Evolutionary conservation across 176 grass and related monocot genomes (phyloP), one percentile per base, ranked within the genome.

Genomic region (Areca catechu): DNA sequence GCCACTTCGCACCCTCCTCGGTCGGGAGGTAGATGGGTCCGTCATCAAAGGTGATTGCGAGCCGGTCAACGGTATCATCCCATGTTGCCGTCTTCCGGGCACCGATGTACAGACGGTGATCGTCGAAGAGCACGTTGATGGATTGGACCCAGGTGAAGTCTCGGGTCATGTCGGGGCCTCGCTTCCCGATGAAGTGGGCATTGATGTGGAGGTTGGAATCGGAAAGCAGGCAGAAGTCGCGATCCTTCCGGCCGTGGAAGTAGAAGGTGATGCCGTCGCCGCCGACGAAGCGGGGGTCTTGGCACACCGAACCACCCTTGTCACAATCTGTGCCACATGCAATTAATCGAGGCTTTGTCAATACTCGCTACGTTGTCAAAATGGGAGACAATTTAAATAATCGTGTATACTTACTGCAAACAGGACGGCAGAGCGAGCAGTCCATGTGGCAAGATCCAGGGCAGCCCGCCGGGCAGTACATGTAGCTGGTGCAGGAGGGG

Each of bases 141-240:
- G 69, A 72, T 54, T 79, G 77, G 20, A 79, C 54, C 61, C 69
- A 79, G 14, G 77, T 79, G 69, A 79, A 73, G 62, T 79, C 69
- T 0, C 77, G 47, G 15, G 63, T 73, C 51, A 67, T 79, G 43
- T 50, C 19, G 20, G 69, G 49, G 19, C 57, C 68, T 0, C 61
- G 60, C 63, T 79, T 79, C 5, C 61, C 76, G 5, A 67, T 54
- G 69, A 67, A 67, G 27, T 73, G 77, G 9, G 61, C 76, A 56
- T 79, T 79, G 59, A 79, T 72, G 68, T 79, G 68, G 67, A 79
- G 20, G 17, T 53, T 34, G 1, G 60, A 30, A 68, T 79, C 67
- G 16, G 29, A 65, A 23, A 72, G 27, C 3, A 72, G 61, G 74
- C 74, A 77, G 66, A 77, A 77, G 50, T 77, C 57, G 2, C 30